Evolutionary conservation across 169 alveolate genomes (phyloP).

Genomic region (Eimeria zaria): DNA sequence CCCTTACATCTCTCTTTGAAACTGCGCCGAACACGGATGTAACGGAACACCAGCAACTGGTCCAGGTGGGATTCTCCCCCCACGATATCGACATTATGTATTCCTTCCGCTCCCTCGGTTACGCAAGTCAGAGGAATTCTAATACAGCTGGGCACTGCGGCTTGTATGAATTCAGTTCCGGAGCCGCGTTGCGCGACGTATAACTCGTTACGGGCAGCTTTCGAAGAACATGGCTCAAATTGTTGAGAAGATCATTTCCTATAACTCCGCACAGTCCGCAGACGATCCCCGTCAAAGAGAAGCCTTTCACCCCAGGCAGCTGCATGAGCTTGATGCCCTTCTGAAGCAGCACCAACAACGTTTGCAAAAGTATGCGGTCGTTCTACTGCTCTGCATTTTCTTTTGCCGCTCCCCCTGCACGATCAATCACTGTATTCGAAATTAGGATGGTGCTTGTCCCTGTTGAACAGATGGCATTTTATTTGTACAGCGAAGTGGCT

Average conservation of each 20-base stretch:
- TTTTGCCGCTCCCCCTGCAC: neutral
- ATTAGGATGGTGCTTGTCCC: neutral
- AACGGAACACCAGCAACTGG: conserved; percentile 81
- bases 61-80: conserved; percentile 50
- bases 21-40: conserved; percentile 78
- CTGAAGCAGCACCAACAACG: conserved; percentile 82
- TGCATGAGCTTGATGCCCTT: conserved; percentile 67
- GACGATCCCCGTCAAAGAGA: conserved; percentile 13
- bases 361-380: conserved; percentile 69
- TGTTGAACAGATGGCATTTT: neutral
- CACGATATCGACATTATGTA: neutral
- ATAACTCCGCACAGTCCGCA: conserved; percentile 10
- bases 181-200: conserved; percentile 84
- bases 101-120: neutral
- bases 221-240: conserved; percentile 44
- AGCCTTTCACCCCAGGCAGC: conserved; percentile 70
- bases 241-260: conserved; percentile 57
- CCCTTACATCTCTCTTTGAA: conserved; percentile 69
- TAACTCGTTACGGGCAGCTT: conserved; percentile 82
- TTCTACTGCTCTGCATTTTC: neutral
- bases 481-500: neutral
- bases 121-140: neutral
- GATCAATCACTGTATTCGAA: neutral
- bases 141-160: neutral
- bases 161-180: conserved; percentile 58